phyloP scores from a whole-genome alignment of 192 early-diverging fungal genomes.

The Helicostylum pulchrum region DNA sequence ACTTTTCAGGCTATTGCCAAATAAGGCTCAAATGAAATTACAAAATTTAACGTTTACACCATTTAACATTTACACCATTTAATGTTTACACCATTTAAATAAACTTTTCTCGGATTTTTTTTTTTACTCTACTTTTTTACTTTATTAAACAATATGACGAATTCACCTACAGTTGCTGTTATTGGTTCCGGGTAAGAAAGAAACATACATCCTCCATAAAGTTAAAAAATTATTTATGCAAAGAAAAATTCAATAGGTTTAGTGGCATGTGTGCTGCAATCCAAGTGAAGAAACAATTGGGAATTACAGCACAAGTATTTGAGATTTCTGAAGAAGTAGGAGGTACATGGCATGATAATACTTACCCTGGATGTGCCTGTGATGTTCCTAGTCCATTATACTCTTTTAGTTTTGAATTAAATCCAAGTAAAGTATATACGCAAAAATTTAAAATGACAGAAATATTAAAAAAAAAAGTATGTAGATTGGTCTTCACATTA shows the following conservation, averaged over 20 bases:
- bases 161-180: constrained; percentile 3
- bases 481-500: constrained; percentile 39
- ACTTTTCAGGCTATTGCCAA: no score
- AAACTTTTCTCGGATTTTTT: neutral
- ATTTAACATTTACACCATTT: no score
- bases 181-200: constrained; percentile 13
- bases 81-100: no score
- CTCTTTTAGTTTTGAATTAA: constrained; percentile 39
- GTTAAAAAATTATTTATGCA: neutral
- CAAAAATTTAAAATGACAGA: no score
- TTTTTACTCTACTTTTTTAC: neutral
- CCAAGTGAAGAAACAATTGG: constrained; percentile 44
- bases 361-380: constrained; percentile 43
- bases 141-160: neutral
- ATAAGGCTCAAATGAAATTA: no score
- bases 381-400: constrained; percentile 43
- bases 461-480: no score
- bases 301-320: constrained; percentile 38
- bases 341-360: constrained; percentile 51
- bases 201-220: neutral
- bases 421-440: no score
- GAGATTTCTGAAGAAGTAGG: constrained; percentile 47
- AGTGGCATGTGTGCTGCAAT: constrained; percentile 52
- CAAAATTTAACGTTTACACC: no score
- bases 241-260: constrained; percentile 28